Conservation (phyloP, 768 basidiomycete species). For the Kwoniella botswanensis region DNA sequence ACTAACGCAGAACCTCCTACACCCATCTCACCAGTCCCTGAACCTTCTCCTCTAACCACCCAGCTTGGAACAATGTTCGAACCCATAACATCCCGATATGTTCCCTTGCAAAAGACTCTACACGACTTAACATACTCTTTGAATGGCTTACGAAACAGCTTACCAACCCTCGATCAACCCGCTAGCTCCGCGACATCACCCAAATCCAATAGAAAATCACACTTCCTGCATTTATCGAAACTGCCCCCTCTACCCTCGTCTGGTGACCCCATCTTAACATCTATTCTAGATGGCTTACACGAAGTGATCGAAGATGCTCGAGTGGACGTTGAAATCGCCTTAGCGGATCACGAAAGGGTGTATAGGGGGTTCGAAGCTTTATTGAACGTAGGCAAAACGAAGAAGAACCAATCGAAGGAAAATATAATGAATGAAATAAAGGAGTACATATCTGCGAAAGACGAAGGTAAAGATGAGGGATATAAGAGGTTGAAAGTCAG, state of each 20-base stretch:
- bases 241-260: slow-evolving; percentile 16
- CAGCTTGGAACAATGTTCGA: slow-evolving; percentile 35
- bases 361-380: slow-evolving; percentile 54
- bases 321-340: slow-evolving; percentile 56
- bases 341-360: slow-evolving; percentile 56
- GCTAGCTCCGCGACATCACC: slow-evolving; percentile 22
- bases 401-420: slow-evolving; percentile 19
- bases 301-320: slow-evolving; percentile 58
- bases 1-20: background rate
- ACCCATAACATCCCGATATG: slow-evolving; percentile 34
- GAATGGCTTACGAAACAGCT: slow-evolving; percentile 26
- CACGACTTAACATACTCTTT: slow-evolving; percentile 51
- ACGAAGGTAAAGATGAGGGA: slow-evolving; percentile 28
- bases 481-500: slow-evolving; percentile 31
- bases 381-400: slow-evolving; percentile 42
- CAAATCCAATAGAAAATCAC: slow-evolving; percentile 24
- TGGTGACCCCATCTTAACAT: slow-evolving; percentile 37
- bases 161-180: slow-evolving; percentile 25
- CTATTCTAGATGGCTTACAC: slow-evolving; percentile 51
- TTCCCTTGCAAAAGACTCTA: slow-evolving; percentile 42
- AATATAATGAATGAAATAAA: slow-evolving; percentile 37
- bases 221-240: slow-evolving; percentile 24
- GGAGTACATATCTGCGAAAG: slow-evolving; percentile 38
- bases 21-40: slow-evolving; percentile 11
- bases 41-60: slow-evolving; percentile 19